phyloP scores from a whole-genome alignment of 148 eudicot genomes.

The Silene conica region DNA sequence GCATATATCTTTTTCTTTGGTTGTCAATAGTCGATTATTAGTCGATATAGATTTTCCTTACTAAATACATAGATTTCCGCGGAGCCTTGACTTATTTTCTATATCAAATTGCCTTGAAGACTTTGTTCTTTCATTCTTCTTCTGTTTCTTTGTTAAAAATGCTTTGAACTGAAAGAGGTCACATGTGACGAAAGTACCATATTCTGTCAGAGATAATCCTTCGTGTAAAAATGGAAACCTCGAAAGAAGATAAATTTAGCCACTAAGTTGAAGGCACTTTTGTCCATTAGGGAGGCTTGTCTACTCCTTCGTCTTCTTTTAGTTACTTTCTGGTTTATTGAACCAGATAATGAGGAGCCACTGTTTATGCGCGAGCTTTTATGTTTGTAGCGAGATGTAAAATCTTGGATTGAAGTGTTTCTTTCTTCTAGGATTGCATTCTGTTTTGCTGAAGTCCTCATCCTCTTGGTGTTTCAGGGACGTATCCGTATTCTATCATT shows the following conservation, averaged over 20 bases:
- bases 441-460: not conserved
- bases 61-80: not conserved
- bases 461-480: slow-evolving; percentile 45
- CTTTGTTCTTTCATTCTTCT: not conserved
- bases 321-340: not conserved
- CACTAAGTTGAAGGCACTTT: too few species aligned
- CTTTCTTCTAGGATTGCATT: not conserved
- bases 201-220: too few species aligned
- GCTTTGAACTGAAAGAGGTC: too few species aligned
- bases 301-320: too few species aligned
- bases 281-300: too few species aligned
- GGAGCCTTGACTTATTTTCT: not conserved
- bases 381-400: slow-evolving; percentile 1
- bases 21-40: not conserved
- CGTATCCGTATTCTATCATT: slow-evolving; percentile 79
- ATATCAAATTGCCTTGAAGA: too few species aligned
- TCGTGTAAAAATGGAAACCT: too few species aligned
- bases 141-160: not conserved
- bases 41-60: not conserved
- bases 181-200: too few species aligned
- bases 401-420: not conserved
- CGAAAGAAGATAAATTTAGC: too few species aligned
- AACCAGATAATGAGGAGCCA: too few species aligned
- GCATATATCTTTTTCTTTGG: not conserved
- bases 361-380: not conserved